Conservation (phyloP, 768 basidiomycete species). For the Lentinula edodes region DNA sequence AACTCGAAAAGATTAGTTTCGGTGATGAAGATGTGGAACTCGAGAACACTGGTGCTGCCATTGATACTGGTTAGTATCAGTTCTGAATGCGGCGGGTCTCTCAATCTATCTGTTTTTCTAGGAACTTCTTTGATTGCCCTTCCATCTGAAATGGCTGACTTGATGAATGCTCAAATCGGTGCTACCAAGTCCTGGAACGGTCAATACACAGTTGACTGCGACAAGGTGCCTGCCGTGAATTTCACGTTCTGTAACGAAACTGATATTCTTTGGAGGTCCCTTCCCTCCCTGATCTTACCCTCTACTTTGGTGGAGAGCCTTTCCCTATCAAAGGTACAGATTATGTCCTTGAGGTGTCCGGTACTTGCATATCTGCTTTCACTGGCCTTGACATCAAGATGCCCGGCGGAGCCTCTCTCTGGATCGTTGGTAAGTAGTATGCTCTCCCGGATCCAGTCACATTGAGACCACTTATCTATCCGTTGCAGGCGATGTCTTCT, state of each 20-base stretch:
- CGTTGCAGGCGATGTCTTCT: slow-evolving; percentile 73
- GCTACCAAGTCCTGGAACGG: slow-evolving; percentile 95
- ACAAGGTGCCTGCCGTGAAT: slow-evolving; percentile 28
- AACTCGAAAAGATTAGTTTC: slow-evolving; percentile 80
- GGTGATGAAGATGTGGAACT: slow-evolving; percentile 86
- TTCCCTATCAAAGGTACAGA: slow-evolving; percentile 80
- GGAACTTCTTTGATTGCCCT: slow-evolving; percentile 93
- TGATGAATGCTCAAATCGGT: slow-evolving; percentile 94
- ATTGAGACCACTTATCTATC: background rate
- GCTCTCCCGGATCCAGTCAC: background rate
- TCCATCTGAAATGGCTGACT: slow-evolving; percentile 93
- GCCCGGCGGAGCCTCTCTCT: slow-evolving; percentile 64
- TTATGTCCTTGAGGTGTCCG: slow-evolving; percentile 87
- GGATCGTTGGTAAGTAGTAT: slow-evolving; percentile 75
- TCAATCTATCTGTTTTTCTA: slow-evolving; percentile 15
- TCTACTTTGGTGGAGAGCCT: slow-evolving; percentile 76
- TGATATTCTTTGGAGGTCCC: slow-evolving; percentile 38
- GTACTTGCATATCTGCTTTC: slow-evolving; percentile 93
- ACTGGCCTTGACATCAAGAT: slow-evolving; percentile 86
- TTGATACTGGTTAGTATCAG: slow-evolving; percentile 64
- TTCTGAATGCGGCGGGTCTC: slow-evolving; percentile 6
- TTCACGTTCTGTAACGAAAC: background rate
- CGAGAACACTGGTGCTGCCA: slow-evolving; percentile 90
- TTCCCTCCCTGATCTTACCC: slow-evolving; percentile 75
- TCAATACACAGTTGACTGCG: slow-evolving; percentile 88